Base-by-base conservation (phyloP, 768 basidiomycete species). In the Leucogyrophana mollusca region DNA sequence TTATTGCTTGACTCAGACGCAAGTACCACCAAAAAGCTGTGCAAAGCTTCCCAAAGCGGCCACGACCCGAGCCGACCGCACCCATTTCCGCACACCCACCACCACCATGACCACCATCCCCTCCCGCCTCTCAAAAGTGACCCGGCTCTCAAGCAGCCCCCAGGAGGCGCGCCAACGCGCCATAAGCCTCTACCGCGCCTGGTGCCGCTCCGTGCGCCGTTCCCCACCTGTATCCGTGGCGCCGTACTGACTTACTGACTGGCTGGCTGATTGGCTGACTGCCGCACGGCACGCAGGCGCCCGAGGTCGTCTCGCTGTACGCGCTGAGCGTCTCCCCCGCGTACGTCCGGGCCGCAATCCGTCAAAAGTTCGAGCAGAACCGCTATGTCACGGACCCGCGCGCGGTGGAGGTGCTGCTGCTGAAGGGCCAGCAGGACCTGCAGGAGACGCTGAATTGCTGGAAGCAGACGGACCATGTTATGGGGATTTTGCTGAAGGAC, bases 381-480 rank as follows among this genome's bases (percentile, higher is more conserved):
- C 79, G 85, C 44, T 73, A 87, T 57, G 82, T 96, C 32, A 81
- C 84, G 36, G 91, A 98, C 70, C 69, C 79, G 21, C 80, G 83
- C 45, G 82, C 87, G 18, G 82, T 98, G 62, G 93, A 99, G 64
- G 71, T 95, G 36, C 74, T 97, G 56, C 60, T 96, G 33, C 77
- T 87, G 60, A 97, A 97, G 74, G 76, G 80, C 43, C 74, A 82
- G 52, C 87, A 83, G 70, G 93, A 97, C 55, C 90, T 83, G 60
- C 95, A 98, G 74, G 95, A 97, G 75, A 86, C 87, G 43, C 74
- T 96, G 76, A 97, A 97, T 62, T 80, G 79, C 57, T 97, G 94
- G 94, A 94, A 94, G 61, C 87, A 90, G 72, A 78, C 74, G 34
- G 87, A 90, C 50, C 90, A 93, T 59, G 71, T 93, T 23, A 67